These are phyloP conservation scores for Paramecium caudatum DNA, from an alignment of 73 alveolate species.

Conservation along the genomic window DNA sequence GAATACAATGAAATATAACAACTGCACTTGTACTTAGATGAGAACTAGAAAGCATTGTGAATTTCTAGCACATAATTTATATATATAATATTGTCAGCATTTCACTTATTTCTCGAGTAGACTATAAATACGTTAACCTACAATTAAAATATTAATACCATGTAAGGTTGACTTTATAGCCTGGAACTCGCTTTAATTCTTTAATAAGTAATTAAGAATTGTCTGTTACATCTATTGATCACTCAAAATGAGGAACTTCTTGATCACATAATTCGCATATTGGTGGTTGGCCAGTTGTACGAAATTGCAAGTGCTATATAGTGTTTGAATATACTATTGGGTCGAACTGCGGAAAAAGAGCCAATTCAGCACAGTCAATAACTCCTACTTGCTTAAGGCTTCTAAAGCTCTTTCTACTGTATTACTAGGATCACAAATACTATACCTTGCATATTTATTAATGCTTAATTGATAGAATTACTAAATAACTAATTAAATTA, in stretches of 20 bases:
- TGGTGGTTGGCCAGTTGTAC: conserved; percentile 49
- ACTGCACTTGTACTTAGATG: no score
- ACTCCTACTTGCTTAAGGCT: conserved; percentile 18
- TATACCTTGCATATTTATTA: conserved; percentile 65
- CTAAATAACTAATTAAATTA: conserved; percentile 52
- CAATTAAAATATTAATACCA: not conserved
- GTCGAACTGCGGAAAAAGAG: not conserved
- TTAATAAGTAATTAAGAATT: not conserved
- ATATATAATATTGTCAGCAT: no score
- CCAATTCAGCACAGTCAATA: conserved; percentile 35
- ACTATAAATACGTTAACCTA: conserved; percentile 57
- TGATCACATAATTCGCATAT: conserved; percentile 67
- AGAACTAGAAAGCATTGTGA: no score
- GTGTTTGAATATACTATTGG: not conserved
- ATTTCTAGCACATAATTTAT: no score
- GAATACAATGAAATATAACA: no score
- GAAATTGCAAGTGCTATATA: conserved; percentile 11
- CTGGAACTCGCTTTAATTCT: not conserved
- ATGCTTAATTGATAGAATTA: conserved; percentile 60
- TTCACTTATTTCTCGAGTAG: conserved; percentile 52
- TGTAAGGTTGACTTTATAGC: conserved; percentile 39
- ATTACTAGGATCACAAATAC: not conserved
- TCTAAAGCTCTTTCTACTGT: conserved; percentile 70
- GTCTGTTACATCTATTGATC: not conserved
- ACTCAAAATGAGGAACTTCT: conserved; percentile 44